Evolutionary conservation across 2,329 filamentous ascomycete species (phyloP).

Genomic region (Sordariomycetes sp.): DNA sequence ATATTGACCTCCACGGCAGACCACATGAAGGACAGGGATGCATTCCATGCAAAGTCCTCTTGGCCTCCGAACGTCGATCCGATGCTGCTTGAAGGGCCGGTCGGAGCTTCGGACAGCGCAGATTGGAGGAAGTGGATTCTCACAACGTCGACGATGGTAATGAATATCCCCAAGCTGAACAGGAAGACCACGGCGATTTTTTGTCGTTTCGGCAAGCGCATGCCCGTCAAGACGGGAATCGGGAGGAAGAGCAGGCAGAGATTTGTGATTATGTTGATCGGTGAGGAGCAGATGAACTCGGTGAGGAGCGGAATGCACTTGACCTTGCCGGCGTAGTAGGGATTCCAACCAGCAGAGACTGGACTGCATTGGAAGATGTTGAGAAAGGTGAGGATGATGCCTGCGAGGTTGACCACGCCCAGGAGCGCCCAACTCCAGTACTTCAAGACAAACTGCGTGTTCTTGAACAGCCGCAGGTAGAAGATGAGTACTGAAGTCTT

Average conservation of each 20-base stretch:
- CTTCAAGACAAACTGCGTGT: conserved; percentile 66
- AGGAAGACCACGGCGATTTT: conserved; percentile 82
- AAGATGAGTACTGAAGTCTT: conserved; percentile 92
- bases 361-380: conserved; percentile 84
- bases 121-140: conserved; percentile 84
- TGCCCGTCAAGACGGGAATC: conserved; percentile 77
- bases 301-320: conserved; percentile 49
- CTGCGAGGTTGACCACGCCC: conserved; percentile 68
- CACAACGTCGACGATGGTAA: conserved; percentile 79
- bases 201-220: conserved; percentile 76
- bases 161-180: conserved; percentile 80
- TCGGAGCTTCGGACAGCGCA: conserved; percentile 42
- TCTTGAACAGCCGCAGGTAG: conserved; percentile 74
- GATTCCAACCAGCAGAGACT: conserved; percentile 57
- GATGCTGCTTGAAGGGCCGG: conserved; percentile 18
- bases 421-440: conserved; percentile 76
- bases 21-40: conserved; percentile 86
- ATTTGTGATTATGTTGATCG: conserved; percentile 87
- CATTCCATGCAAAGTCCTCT: conserved; percentile 59
- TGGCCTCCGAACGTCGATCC: conserved; percentile 40
- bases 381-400: conserved; percentile 70
- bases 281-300: conserved; percentile 66
- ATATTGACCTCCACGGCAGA: conserved; percentile 85
- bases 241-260: conserved; percentile 65
- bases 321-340: conserved; percentile 18